Base-by-base conservation (phyloP, 768 basidiomycete species). In the Xerocomellus amylosporus region DNA sequence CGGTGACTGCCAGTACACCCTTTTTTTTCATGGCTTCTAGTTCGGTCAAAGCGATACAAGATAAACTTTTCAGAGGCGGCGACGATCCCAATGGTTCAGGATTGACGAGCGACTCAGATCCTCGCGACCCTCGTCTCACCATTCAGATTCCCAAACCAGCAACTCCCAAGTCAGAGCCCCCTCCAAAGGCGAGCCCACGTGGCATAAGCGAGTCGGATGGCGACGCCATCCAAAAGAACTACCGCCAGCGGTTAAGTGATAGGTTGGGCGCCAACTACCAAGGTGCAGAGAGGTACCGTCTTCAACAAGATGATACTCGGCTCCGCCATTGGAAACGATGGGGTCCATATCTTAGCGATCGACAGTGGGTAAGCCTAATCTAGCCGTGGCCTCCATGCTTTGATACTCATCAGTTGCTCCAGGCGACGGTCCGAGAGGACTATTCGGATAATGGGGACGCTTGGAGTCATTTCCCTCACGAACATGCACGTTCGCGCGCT, bases 401-500 rank as follows among this genome's bases (percentile, higher is more conserved):
- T 20, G 42, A 51, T 64, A 52, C 52, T 56, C 50, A 68, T 26
- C 51, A 5, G 43, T 19, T 53, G 8, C 62, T 45, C 8, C 61
- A 98, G 95, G 96, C 95, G 20, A 98, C 96, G 20, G 97, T 99
- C 39, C 86, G 97, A 58, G 97, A 99, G 73, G 97, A 99, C 71
- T 99, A 99, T 74, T 98, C 97, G 34, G 87, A 79, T 20, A 87
- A 98, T 67, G 97, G 97, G 47, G 93, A 97, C 69, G 94, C 93
- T 8, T 97, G 93, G 93, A 86, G 82, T 54, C 92, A 95, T 67
- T 97, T 97, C 68, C 94, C 93, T 37, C 94, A 96, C 65, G 91
- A 90, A 53, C 93, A 95, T 51, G 88, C 93, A 1, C 82, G 93
- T 55, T 95, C 93, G 53, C 86, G 97, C 54, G 91, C 94, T 22